These are phyloP conservation scores for Nicotiana noctiflora DNA, from an alignment of 257 asterid genomes.

Conservation along the genomic window DNA sequence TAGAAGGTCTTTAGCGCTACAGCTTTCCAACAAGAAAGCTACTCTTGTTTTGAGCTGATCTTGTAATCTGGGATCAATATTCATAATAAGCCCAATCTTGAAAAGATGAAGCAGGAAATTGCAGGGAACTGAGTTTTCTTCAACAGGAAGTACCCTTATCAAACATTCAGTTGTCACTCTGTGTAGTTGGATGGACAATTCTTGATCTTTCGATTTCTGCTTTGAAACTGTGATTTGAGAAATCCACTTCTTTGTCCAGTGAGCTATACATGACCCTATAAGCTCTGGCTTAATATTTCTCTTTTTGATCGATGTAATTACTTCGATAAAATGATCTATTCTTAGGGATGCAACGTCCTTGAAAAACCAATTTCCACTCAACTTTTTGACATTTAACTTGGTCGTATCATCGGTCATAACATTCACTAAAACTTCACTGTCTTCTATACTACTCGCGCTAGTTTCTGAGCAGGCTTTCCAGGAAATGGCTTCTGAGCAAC, in stretches of 20 bases:
- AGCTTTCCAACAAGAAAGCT: no score
- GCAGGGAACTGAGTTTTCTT: conserved; percentile 23
- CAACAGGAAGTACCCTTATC: conserved; percentile 19
- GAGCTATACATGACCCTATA: conserved; percentile 25
- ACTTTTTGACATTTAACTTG: not conserved
- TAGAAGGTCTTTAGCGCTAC: no score
- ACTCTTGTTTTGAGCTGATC: no score
- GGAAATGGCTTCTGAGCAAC: conserved; percentile 20
- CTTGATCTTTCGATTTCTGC: conserved; percentile 2
- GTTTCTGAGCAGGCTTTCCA: conserved; percentile 14
- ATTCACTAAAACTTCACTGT: conserved; percentile 6
- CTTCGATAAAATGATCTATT: conserved; percentile 24
- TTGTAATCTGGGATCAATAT: conserved; percentile 12
- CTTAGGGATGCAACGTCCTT: conserved; percentile 25
- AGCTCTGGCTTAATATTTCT: conserved; percentile 19
- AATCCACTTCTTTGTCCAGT: conserved; percentile 34
- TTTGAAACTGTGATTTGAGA: conserved; percentile 10
- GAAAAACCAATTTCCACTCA: conserved; percentile 23
- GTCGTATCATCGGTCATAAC: not conserved
- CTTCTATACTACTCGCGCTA: not conserved
- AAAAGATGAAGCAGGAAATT: conserved; percentile 29
- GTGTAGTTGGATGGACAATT: conserved; percentile 15
- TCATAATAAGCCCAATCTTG: conserved; percentile 20
- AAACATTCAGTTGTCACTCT: conserved; percentile 23
- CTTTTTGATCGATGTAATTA: conserved; percentile 18